Percentiles rank a stretch among this genome's conserved stretches.
These are phyloP conservation scores for Phytopythium montanum DNA, from an alignment of 352 stramenopile genomes.

Conservation along the genomic window DNA sequence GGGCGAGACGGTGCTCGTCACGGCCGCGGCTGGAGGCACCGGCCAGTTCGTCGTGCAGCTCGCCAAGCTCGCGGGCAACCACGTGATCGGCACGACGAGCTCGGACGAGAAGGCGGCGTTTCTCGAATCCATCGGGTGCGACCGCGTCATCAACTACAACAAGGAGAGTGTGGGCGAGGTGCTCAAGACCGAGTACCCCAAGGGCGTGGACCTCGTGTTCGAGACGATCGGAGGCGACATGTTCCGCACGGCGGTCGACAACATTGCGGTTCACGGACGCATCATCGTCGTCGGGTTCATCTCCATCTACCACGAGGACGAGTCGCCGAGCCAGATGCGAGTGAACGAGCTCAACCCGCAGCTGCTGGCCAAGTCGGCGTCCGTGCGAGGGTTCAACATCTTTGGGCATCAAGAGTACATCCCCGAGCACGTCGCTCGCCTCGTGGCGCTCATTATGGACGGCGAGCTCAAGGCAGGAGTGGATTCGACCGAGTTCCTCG, in stretches of 20 bases:
- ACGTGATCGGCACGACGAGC: conserved; percentile 48
- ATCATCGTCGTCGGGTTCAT: conserved; percentile 45
- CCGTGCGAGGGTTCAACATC: conserved; percentile 42
- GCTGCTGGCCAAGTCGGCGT: conserved; percentile 38
- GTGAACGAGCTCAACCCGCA: conserved; percentile 29
- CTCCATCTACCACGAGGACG: conserved; percentile 42
- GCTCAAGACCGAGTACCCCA: conserved; percentile 18
- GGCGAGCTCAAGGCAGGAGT: conserved; percentile 41
- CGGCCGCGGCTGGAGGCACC: conserved; percentile 47
- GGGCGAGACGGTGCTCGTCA: conserved; percentile 31
- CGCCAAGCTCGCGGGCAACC: conserved; percentile 53
- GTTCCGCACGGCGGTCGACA: conserved; percentile 30
- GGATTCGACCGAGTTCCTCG: conserved; percentile 41
- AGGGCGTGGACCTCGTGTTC: conserved; percentile 13
- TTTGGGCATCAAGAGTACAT: conserved; percentile 29
- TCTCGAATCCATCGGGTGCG: conserved; percentile 39
- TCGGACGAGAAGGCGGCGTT: conserved; percentile 73
- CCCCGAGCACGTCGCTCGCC: conserved; percentile 32
- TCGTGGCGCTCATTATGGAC: conserved; percentile 38
- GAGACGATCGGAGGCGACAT: conserved; percentile 8
- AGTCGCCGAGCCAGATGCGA: conserved; percentile 20
- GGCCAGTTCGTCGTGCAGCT: conserved; percentile 84
- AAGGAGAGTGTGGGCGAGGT: conserved; percentile 20
- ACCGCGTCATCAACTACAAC: conserved; percentile 67
- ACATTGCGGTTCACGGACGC: conserved; percentile 25